A percentile compares a stretch with the other conserved stretches of the same genome.
phyloP scores from a whole-genome alignment of 2,329 filamentous ascomycete species.

The Pestalotiopsis sp. region DNA sequence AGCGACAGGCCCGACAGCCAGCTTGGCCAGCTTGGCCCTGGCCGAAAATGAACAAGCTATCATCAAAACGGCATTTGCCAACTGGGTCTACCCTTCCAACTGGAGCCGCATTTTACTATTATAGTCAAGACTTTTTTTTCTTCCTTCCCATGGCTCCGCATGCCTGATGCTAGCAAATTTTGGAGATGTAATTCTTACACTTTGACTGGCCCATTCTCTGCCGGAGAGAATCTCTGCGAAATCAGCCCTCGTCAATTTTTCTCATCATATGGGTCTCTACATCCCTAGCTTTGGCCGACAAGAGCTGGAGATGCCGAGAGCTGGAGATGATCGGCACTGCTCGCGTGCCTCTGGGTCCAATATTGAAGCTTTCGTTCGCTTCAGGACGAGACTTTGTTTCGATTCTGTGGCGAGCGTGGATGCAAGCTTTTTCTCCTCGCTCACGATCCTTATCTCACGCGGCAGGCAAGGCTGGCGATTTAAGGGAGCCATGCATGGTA shows the following conservation, averaged over 20 bases:
- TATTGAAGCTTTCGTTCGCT: not conserved
- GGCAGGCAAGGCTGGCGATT: not conserved
- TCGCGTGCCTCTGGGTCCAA: not conserved
- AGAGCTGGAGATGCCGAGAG: conserved; percentile 2
- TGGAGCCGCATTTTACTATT: conserved; percentile 3
- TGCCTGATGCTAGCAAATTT: not conserved
- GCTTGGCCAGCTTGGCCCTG: not conserved
- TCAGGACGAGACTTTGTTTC: not conserved
- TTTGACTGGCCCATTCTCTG: conserved; percentile 13
- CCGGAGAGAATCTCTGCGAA: conserved; percentile 1
- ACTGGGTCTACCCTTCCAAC: not conserved
- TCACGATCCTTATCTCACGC: not conserved
- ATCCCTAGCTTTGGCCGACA: not conserved
- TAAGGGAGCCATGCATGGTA: not conserved
- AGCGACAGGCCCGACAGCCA: not conserved
- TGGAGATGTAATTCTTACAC: conserved; percentile 3
- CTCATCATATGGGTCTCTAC: not conserved
- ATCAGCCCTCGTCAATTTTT: not conserved
- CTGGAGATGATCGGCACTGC: not conserved
- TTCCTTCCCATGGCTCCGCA: not conserved
- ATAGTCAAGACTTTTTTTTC: not conserved
- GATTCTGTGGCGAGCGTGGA: not conserved
- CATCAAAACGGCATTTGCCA: not conserved
- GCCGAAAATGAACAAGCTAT: not conserved
- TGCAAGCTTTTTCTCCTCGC: not conserved